Base-by-base conservation (phyloP, 192 early-diverging fungal species). In the Backusella westeae region DNA sequence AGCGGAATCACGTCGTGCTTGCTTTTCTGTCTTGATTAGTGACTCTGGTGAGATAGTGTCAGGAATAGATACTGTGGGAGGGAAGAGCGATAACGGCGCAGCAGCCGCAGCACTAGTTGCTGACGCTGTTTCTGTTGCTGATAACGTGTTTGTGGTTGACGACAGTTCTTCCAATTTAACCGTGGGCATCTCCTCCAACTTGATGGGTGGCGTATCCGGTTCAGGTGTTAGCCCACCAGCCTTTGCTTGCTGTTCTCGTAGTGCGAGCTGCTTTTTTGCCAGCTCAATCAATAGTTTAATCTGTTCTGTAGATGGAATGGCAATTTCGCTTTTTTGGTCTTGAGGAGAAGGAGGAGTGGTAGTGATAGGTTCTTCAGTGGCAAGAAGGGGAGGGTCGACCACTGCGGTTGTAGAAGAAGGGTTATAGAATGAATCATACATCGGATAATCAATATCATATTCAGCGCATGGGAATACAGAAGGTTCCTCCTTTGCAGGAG, bases 221-320 rank as follows among this genome's bases (percentile, higher is more conserved):
- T 26, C 39, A 72, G 70, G 39, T 39, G 41, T 39, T 29, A 63
- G 12, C 26, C 56, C 56, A 29, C 56, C 56, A 12, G 56, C 56
- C 12, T 63, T 63, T 29, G 56, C 56, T 63, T 63, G 53, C 9
- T 78, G 77, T 4, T 78, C 72, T 56, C 73, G 72, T 49, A 78
- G 73, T 59, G 77, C 77, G 6, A 78, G 53, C 23, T 78, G 77
- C 19, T 74, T 67, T 34, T 75, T 78, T 32, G 77, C 77, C 10
- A 74, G 34, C 69, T 78, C 77, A 70, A 78, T 78, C 23, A 78
- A n/a, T 2, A 59, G 77, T 52, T 78, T 78, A 35, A 78, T 78
- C 38, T 78, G 77, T 23, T 78, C 77, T 34, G 67, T 74, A 26
- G 77, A 69, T 32, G 77, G 73, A 42, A 75, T 53, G 34, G 38